Evolutionary conservation across 257 asterid species (phyloP).

Genomic region (Primulina tabacum): DNA sequence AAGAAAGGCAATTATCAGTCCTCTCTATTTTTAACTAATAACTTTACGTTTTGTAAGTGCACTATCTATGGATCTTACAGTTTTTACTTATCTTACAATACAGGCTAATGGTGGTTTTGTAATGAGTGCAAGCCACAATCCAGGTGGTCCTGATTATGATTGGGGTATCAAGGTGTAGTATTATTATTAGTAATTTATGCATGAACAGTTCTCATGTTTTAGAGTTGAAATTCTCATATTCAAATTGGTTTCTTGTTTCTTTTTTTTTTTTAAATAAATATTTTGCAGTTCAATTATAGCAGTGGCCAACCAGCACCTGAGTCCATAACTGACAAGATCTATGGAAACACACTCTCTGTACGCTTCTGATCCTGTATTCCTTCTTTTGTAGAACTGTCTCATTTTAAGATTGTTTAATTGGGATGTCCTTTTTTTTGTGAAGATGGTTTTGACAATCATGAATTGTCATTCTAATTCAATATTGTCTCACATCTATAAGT

Average conservation of each 20-base stretch:
- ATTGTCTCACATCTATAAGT: neutral
- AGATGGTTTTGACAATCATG: neutral
- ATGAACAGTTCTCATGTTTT: neutral
- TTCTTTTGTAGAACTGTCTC: conserved; percentile 7
- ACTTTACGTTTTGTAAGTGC: conserved; percentile 17
- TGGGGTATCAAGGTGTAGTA: conserved; percentile 95
- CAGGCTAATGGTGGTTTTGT: conserved; percentile 97
- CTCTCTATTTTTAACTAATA: conserved; percentile 6
- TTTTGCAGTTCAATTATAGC: conserved; percentile 83
- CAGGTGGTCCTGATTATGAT: conserved; percentile 97
- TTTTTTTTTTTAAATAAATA: no score
- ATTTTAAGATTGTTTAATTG: neutral
- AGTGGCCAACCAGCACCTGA: conserved; percentile 99
- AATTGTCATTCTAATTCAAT: neutral
- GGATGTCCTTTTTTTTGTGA: neutral
- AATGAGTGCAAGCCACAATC: conserved; percentile 99
- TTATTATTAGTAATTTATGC: conserved; percentile 9
- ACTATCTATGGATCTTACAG: conserved; percentile 12
- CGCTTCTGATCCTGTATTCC: conserved; percentile 28
- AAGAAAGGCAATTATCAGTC: conserved; percentile 55
- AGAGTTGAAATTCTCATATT: neutral
- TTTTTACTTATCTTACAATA: conserved; percentile 17
- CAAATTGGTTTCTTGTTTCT: neutral
- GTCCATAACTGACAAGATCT: conserved; percentile 91
- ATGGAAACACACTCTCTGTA: conserved; percentile 98